Conservation (phyloP, 108 stramenopile genomes). For the Epipyxis sp. region DNA sequence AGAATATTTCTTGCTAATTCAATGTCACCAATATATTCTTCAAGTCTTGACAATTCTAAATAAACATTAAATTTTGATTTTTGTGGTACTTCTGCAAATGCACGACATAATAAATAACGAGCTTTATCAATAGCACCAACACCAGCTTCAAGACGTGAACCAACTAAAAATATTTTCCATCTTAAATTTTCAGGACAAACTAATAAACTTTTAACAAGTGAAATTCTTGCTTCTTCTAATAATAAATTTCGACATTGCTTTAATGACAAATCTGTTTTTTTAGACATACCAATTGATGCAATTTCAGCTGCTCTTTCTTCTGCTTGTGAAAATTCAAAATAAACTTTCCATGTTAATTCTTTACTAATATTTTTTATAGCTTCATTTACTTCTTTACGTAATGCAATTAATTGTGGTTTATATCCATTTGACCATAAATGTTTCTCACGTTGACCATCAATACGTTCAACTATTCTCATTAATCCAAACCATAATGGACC, state of each 20-base stretch:
- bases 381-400: slow-evolving; percentile 70
- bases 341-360: slow-evolving; percentile 92
- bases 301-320: slow-evolving; percentile 74
- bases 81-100: slow-evolving; percentile 78
- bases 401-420: slow-evolving; percentile 60
- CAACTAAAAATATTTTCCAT: slow-evolving; percentile 74
- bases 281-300: slow-evolving; percentile 49
- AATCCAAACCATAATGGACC: slow-evolving; percentile 96
- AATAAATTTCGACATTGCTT: slow-evolving; percentile 43
- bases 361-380: slow-evolving; percentile 77
- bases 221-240: slow-evolving; percentile 53
- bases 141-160: slow-evolving; percentile 85
- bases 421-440: slow-evolving; percentile 53
- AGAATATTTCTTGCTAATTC: slow-evolving; percentile 76
- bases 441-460: slow-evolving; percentile 33
- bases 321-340: slow-evolving; percentile 86
- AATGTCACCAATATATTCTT: slow-evolving; percentile 81
- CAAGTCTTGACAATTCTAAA: slow-evolving; percentile 81
- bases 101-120: slow-evolving; percentile 71
- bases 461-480: slow-evolving; percentile 72
- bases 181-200: slow-evolving; percentile 79
- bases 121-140: slow-evolving; percentile 71
- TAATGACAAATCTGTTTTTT: slow-evolving; percentile 39
- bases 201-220: slow-evolving; percentile 74
- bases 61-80: slow-evolving; percentile 79